Conservation (phyloP, 2,329 filamentous ascomycete species). For the Trichophyton benhamiae region DNA sequence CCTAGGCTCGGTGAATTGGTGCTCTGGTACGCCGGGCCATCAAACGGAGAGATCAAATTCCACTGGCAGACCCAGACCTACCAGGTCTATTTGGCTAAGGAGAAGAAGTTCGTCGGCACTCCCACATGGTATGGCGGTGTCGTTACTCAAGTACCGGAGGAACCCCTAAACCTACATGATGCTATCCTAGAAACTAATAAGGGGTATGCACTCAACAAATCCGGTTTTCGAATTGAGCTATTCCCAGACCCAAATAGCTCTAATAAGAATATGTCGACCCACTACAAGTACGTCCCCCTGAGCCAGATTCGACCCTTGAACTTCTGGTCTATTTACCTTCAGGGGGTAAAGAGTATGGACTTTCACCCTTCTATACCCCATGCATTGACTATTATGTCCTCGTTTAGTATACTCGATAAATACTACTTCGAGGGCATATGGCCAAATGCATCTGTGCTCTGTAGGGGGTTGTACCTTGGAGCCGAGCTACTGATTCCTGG, state of each 20-base stretch:
- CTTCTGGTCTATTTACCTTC: constrained; percentile 41
- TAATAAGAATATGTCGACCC: constrained; percentile 42
- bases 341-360: constrained; percentile 26
- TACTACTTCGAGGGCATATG: constrained; percentile 42
- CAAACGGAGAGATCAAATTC: constrained; percentile 23
- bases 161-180: constrained; percentile 35
- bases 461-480: constrained; percentile 44
- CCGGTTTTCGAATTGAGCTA: constrained; percentile 47
- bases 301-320: constrained; percentile 44
- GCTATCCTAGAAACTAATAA: constrained; percentile 32
- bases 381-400: constrained; percentile 42
- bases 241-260: constrained; percentile 39
- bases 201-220: constrained; percentile 35
- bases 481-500: constrained; percentile 43
- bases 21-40: constrained; percentile 35
- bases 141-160: constrained; percentile 40
- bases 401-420: constrained; percentile 42
- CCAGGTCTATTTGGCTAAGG: constrained; percentile 24
- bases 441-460: constrained; percentile 43
- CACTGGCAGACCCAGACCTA: constrained; percentile 21
- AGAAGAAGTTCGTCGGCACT: constrained; percentile 23
- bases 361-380: constrained; percentile 44
- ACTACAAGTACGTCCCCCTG: constrained; percentile 44
- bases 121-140: constrained; percentile 47
- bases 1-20: constrained; percentile 47